Conservation (phyloP, 306 rosid genomes). For the Mimosa bimucronata region DNA sequence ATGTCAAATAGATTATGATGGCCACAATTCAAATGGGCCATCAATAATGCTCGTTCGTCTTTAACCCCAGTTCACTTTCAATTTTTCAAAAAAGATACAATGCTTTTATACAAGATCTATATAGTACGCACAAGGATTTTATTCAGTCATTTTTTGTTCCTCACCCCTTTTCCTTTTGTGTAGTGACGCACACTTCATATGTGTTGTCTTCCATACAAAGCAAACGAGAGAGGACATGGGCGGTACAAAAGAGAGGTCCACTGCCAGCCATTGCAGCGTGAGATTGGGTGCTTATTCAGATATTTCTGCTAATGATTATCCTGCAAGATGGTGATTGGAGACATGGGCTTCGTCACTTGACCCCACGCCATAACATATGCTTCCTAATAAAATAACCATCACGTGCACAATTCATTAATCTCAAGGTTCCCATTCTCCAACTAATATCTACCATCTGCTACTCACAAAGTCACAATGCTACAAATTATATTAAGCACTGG, state of each 20-base stretch:
- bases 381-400: background rate
- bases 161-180: background rate
- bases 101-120: background rate
- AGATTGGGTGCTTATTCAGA: background rate
- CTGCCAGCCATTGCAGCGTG: background rate
- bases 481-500: background rate
- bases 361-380: background rate
- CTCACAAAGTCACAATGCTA: background rate
- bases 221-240: background rate
- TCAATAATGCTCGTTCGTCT: background rate
- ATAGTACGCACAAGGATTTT: background rate
- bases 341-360: background rate
- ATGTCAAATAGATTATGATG: slow-evolving; percentile 5
- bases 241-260: background rate
- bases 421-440: background rate
- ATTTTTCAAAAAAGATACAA: no score
- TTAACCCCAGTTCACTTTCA: no score
- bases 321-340: background rate
- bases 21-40: slow-evolving; percentile 6
- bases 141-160: background rate
- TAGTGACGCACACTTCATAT: background rate
- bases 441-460: background rate
- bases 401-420: background rate
- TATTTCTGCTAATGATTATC: background rate
- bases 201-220: background rate